phyloP scores from a whole-genome alignment of 345 rosid genomes.

The Citrus cavaleriei region DNA sequence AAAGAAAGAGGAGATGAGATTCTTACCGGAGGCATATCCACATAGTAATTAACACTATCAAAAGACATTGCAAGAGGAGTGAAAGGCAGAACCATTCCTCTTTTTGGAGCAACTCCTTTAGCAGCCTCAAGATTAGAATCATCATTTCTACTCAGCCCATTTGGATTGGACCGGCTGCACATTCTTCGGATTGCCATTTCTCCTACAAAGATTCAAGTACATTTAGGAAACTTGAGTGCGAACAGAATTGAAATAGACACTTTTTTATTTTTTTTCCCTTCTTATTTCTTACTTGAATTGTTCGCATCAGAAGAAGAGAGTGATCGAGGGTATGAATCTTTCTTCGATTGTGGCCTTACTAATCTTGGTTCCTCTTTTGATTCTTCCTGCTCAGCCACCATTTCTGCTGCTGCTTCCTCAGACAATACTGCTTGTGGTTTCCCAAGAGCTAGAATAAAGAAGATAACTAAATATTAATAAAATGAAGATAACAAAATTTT shows the following conservation, averaged over 20 bases:
- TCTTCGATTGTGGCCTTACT: conserved; percentile 21
- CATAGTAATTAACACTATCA: conserved; percentile 56
- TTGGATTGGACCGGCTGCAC: conserved; percentile 18
- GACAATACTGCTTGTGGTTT: conserved; percentile 61
- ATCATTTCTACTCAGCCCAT: conserved; percentile 25
- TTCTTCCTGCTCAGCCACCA: conserved; percentile 22
- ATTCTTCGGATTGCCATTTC: conserved; percentile 25
- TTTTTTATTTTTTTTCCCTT: background rate
- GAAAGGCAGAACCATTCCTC: conserved; percentile 87
- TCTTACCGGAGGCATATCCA: conserved; percentile 79
- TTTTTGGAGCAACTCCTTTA: conserved; percentile 39
- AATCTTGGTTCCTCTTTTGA: conserved; percentile 30
- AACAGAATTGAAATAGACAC: background rate
- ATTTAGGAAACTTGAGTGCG: conserved; percentile 3
- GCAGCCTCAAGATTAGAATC: conserved; percentile 29
- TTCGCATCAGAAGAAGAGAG: conserved; percentile 38
- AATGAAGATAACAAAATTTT: background rate
- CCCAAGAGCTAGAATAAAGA: conserved; percentile 47
- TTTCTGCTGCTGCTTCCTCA: conserved; percentile 45
- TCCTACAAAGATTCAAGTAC: conserved; percentile 11
- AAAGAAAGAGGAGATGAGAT: background rate
- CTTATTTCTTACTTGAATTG: conserved; percentile 40
- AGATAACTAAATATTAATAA: background rate
- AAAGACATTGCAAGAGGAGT: conserved; percentile 79
- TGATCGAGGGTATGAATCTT: conserved; percentile 26